A percentile compares a stretch with the other conserved stretches of the same genome.
Evolutionary conservation across 345 rosid species (phyloP).

Genomic region (Citrus medica): DNA sequence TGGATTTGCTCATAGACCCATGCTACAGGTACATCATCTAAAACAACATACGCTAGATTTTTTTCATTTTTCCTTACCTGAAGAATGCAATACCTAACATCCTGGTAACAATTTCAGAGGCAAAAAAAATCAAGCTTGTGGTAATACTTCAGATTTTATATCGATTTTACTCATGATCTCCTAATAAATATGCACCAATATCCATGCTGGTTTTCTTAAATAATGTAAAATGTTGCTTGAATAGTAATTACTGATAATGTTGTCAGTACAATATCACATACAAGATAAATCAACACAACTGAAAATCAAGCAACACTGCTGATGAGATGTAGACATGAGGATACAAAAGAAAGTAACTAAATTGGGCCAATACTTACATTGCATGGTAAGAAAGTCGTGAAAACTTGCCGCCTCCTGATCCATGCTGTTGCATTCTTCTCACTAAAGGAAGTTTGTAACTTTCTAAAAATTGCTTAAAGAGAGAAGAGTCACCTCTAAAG

Average conservation of each 20-base stretch:
- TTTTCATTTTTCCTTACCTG: neutral
- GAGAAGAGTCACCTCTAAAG: conserved; percentile 66
- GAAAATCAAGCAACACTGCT: neutral
- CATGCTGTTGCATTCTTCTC: conserved; percentile 27
- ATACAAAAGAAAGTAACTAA: neutral
- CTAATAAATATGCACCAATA: neutral
- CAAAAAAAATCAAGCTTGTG: neutral
- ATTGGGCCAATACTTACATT: conserved; percentile 51
- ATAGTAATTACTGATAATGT: neutral
- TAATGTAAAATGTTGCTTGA: neutral
- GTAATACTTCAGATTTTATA: neutral
- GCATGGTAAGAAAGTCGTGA: conserved; percentile 72
- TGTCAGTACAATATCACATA: neutral
- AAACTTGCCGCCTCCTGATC: conserved; percentile 34
- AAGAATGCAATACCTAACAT: neutral
- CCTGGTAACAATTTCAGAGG: neutral
- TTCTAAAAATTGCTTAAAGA: conserved; percentile 61
- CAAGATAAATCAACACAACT: neutral
- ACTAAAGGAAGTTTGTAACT: conserved; percentile 71
- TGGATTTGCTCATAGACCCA: neutral
- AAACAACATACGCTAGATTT: neutral
- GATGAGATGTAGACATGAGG: neutral
- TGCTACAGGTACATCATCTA: neutral
- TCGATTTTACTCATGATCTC: neutral
- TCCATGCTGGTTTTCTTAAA: neutral